Conservation (phyloP, 2,329 filamentous ascomycete genomes). For the Lomentospora prolificans region DNA sequence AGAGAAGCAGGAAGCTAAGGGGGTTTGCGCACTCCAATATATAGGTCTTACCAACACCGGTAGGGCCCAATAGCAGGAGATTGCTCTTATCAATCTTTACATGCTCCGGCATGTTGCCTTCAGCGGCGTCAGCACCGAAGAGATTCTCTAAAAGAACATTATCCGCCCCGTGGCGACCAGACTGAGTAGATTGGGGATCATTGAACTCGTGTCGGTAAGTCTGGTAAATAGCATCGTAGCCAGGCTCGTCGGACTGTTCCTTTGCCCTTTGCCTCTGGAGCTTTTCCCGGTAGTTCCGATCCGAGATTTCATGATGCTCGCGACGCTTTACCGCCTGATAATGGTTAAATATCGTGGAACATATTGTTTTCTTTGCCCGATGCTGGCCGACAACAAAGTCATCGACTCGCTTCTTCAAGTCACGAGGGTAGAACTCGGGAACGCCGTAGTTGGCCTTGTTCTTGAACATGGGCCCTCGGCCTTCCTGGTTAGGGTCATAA, state of each 20-base stretch:
- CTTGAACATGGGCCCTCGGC: slow-evolving; percentile 48
- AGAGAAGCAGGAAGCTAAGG: not conserved
- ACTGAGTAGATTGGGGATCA: not conserved
- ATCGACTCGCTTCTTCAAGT: slow-evolving; percentile 83
- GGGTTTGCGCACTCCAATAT: slow-evolving; percentile 56
- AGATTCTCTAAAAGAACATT: slow-evolving; percentile 27
- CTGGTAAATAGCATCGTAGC: slow-evolving; percentile 4
- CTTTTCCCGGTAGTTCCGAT: slow-evolving; percentile 50
- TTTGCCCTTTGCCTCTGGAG: slow-evolving; percentile 60
- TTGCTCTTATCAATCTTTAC: slow-evolving; percentile 94
- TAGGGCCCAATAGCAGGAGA: slow-evolving; percentile 79
- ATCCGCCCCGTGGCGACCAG: slow-evolving; percentile 8
- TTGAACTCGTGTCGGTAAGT: slow-evolving; percentile 6
- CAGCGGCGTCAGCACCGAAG: slow-evolving; percentile 33
- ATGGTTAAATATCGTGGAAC: slow-evolving; percentile 91
- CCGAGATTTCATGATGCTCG: slow-evolving; percentile 64
- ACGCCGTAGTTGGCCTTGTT: slow-evolving; percentile 47
- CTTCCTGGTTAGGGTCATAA: slow-evolving; percentile 47
- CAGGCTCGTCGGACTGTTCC: slow-evolving; percentile 42
- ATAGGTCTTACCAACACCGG: slow-evolving; percentile 91
- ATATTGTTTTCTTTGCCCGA: slow-evolving; percentile 85
- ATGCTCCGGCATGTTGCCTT: slow-evolving; percentile 29
- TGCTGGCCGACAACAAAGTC: slow-evolving; percentile 96
- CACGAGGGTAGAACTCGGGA: slow-evolving; percentile 53
- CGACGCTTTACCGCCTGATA: slow-evolving; percentile 79